Base-by-base conservation (phyloP, 1,284 basidiomycete genomes). In the Pseudozyma pruni region DNA sequence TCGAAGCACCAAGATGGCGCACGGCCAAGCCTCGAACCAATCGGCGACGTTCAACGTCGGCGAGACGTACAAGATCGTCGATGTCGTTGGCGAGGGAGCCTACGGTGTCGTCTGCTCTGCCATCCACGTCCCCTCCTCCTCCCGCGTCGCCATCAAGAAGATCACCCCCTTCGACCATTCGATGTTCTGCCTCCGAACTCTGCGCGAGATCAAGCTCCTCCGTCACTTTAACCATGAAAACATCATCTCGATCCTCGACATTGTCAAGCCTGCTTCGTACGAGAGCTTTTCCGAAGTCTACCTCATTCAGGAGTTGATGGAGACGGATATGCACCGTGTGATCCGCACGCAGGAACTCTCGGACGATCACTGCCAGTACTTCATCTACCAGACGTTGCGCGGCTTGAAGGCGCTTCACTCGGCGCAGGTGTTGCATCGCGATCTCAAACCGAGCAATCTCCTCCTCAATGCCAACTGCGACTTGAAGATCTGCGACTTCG, bases 211-310 rank as follows among this genome's bases (percentile, higher is more conserved):
- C 70, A 80, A 80, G 49, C 57, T 82, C 20, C 73, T 82, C 27
- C 74, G 80, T 29, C 77, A 81, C 45, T 82, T 81, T 27, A 77
- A 81, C 50, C 76, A 81, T 50, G 63, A 82, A 56, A 82, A 82
- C 54, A 82, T 82, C 58, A 73, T 72, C 59, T 72, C 75, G 29
- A 60, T 69, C 42, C 56, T 80, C 37, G 74, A 78, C 51, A 72
- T 78, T 33, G 53, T 80, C 48, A 73, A 78, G 46, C 73, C 80
- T 23, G 46, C 19, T 16, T 68, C 91, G 34, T 86, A 93, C 82
- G 93, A 97, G 27, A 86, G 87, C 4, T 98, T 98, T 87, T 94
- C 92, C 76, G 95, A 98, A 84, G 94, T 93, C n/a, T 91, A 88
- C 74, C 87, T 94, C 57, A 91, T 94, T 34, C 86, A 72, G 66